phyloP scores from a whole-genome alignment of 352 stramenopile species.

The Pilasporangium apinafurcum region DNA sequence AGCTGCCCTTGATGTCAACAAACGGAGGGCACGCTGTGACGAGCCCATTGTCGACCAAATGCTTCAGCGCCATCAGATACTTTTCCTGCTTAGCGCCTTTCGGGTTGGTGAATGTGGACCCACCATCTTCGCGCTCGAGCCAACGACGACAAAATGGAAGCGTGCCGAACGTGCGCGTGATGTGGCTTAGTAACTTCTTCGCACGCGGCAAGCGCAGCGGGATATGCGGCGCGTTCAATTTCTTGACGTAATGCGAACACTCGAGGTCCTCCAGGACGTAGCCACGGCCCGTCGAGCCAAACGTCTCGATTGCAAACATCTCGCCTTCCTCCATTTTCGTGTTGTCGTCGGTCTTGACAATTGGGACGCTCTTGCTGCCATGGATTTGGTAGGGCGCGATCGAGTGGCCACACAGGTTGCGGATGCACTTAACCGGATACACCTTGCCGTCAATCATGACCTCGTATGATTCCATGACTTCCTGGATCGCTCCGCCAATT shows the following conservation, averaged over 20 bases:
- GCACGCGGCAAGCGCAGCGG: slow-evolving; percentile 79
- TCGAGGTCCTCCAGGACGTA: slow-evolving; percentile 88
- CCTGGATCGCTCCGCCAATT: slow-evolving; percentile 92
- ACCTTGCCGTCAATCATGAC: slow-evolving; percentile 89
- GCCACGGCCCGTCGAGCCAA: slow-evolving; percentile 69
- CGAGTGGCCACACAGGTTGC: slow-evolving; percentile 95
- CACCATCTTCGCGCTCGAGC: slow-evolving; percentile 92
- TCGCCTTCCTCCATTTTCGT: slow-evolving; percentile 94
- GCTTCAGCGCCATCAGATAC: slow-evolving; percentile 93
- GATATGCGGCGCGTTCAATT: slow-evolving; percentile 89
- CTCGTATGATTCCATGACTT: too few relatives aligned
- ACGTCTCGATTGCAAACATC: slow-evolving; percentile 94
- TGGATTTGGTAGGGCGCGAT: slow-evolving; percentile 93
- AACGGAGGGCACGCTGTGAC: slow-evolving; percentile 91
- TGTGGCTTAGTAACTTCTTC: slow-evolving; percentile 91
- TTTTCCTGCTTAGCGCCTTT: slow-evolving; percentile 90
- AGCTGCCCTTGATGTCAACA: slow-evolving; percentile 88
- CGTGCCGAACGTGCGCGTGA: slow-evolving; percentile 97
- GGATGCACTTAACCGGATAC: slow-evolving; percentile 90
- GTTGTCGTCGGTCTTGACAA: slow-evolving; percentile 83
- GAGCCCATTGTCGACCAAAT: slow-evolving; percentile 92
- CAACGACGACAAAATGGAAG: slow-evolving; percentile 94
- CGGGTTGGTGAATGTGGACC: slow-evolving; percentile 75
- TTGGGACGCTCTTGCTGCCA: slow-evolving; percentile 91
- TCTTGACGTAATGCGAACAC: slow-evolving; percentile 95